Conservation (phyloP, 2,329 filamentous ascomycete species). For the Colletotrichum sansevieriae region DNA sequence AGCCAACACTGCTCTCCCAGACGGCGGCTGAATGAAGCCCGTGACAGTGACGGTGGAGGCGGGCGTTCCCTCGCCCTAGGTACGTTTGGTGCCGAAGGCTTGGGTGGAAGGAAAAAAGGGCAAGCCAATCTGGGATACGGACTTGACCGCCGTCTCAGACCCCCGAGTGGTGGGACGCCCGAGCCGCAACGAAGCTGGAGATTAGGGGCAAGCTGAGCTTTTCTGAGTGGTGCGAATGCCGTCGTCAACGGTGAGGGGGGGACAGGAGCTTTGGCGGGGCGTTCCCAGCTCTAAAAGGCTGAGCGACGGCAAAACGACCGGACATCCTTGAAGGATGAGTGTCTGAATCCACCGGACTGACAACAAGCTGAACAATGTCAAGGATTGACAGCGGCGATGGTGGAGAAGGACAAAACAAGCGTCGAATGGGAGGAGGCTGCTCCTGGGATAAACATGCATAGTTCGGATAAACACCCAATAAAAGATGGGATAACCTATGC, state of each 20-base stretch:
- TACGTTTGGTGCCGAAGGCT: background rate
- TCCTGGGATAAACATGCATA: background rate
- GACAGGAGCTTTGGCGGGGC: background rate
- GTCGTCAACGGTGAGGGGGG: background rate
- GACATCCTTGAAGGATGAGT: background rate
- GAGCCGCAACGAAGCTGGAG: constrained; percentile 12
- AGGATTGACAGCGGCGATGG: background rate
- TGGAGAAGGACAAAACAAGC: background rate
- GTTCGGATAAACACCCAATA: background rate
- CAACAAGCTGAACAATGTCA: background rate
- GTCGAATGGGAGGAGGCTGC: background rate
- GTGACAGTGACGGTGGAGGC: constrained; percentile 14
- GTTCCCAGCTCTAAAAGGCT: constrained; percentile 4
- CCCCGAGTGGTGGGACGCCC: constrained; percentile 14
- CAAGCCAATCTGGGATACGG: constrained; percentile 2
- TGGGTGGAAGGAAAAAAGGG: background rate
- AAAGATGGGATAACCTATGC: background rate
- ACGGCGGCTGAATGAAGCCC: background rate
- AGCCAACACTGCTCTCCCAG: background rate
- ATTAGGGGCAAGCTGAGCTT: constrained; percentile 17
- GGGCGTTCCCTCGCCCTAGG: background rate
- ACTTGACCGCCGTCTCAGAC: constrained; percentile 35
- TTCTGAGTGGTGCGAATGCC: constrained; percentile 7
- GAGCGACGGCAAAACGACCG: background rate
- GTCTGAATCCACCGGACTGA: background rate